A percentile compares a stretch with the other conserved stretches of the same genome.
Evolutionary conservation across 148 eudicot species (phyloP).

Genomic region (Dysphania ambrosioides): DNA sequence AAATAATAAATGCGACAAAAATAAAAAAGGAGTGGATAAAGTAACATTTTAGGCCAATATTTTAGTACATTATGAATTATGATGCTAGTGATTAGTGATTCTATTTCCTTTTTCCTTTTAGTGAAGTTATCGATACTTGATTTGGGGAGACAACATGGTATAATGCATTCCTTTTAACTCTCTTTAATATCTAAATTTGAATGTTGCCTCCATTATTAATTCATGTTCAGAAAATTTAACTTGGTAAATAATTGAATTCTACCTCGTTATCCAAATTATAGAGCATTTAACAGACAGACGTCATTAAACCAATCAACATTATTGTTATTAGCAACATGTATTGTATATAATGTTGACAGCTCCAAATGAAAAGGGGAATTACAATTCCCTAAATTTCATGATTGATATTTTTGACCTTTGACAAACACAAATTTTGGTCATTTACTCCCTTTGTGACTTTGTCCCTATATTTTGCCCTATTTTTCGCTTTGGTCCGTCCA

Average conservation of each 20-base stretch:
- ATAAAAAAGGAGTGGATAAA: too few relatives aligned
- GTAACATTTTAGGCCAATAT: too few relatives aligned
- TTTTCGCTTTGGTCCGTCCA: too few relatives aligned
- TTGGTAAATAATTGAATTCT: constrained; percentile 3
- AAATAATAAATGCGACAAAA: too few relatives aligned
- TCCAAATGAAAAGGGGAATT: neutral
- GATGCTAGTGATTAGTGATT: neutral
- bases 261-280: constrained; percentile 3
- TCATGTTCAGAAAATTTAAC: neutral
- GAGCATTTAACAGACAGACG: constrained; percentile 15
- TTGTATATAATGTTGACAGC: neutral
- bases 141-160: neutral
- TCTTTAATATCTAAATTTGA: neutral
- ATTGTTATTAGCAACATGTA: constrained; percentile 4
- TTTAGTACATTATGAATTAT: neutral
- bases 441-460: too few relatives aligned
- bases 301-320: constrained; percentile 1
- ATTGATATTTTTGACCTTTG: constrained; percentile 9
- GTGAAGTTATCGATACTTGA: neutral
- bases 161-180: neutral
- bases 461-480: too few relatives aligned
- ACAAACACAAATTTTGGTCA: neutral
- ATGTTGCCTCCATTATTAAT: neutral
- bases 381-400: neutral
- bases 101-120: too few relatives aligned